Base-by-base conservation (phyloP, 331 rosid genomes). In the Saraca asoca region DNA sequence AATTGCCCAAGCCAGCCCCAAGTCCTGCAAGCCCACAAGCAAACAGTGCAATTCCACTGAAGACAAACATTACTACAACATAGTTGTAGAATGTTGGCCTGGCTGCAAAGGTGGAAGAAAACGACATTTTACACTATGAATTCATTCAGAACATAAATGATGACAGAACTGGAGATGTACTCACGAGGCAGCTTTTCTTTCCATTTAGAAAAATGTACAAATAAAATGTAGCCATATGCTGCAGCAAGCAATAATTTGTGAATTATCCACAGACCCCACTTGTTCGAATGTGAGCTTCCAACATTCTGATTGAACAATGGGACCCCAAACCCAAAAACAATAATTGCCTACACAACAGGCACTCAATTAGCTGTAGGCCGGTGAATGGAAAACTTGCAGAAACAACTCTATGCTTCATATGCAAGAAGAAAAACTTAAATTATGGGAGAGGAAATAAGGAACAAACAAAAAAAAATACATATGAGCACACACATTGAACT, bases 131-230 rank as follows among this genome's bases (percentile, higher is more conserved):
- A 66, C 73, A 75, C 46, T 56, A 49, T 42, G 49, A 58, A 33
- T 61, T 42, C 43, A 34, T 15, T 41, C 60, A 62, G 63, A 57
- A 42, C 15, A 58, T 33, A 38, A 41, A 15, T 12, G 34, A 56
- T 46, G 19, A 6, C 7, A 52, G 53, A 69, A 19, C 13, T 12
- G 37, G 37, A 49, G n/a, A 60, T 64, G 45, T 66, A 79, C 95
- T 86, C 74, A 84, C 94, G 91, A n/a, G 94, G 91, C 14, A 86
- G 68, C 81, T 79, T 86, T 64, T 86, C 94, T 80, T 80, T 91
- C 94, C 88, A 84, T 79, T 88, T 88, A 19, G 89, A 78, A 76
- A 84, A 80, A 56, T 86, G 88, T 69, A 83, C 86, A 75, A 82
- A 91, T 67, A 88, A 68, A 67, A 88, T 82, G 89, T 73, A 86